phyloP scores from a whole-genome alignment of 805 yeast species.

The Nematodospora valgi region DNA sequence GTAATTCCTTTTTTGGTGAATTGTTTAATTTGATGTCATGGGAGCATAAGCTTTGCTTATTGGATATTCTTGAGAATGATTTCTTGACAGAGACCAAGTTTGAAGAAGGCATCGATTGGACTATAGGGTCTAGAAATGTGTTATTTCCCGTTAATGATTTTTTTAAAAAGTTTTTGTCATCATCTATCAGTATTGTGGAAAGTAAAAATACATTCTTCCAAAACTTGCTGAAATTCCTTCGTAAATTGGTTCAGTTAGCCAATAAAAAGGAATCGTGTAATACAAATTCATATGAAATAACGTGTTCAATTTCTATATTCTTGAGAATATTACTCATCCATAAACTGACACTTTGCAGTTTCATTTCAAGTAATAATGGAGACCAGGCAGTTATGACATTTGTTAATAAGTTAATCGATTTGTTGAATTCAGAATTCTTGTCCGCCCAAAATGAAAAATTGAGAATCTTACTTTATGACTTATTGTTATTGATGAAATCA shows the following conservation, averaged over 20 bases:
- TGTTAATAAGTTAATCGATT: constrained; percentile 42
- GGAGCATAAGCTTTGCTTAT: constrained; percentile 23
- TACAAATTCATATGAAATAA: constrained; percentile 8
- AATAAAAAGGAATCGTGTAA: constrained; percentile 3
- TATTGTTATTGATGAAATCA: constrained; percentile 50
- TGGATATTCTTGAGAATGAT: constrained; percentile 24
- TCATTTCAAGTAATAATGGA: constrained; percentile 38
- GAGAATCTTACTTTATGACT: constrained; percentile 56
- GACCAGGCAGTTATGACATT: constrained; percentile 39
- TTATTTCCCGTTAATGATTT: constrained; percentile 41
- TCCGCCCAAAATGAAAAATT: constrained; percentile 39
- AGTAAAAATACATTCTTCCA: constrained; percentile 20
- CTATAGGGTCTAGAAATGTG: constrained; percentile 17
- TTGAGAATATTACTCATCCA: constrained; percentile 59
- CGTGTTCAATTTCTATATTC: constrained; percentile 42
- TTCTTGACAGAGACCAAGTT: constrained; percentile 21
- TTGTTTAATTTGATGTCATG: constrained; percentile 30
- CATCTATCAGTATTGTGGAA: constrained; percentile 20
- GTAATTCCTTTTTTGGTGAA: constrained; percentile 40
- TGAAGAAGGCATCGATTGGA: constrained; percentile 2
- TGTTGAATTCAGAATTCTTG: constrained; percentile 45
- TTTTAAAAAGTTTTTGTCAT: constrained; percentile 45
- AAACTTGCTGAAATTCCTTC: constrained; percentile 18
- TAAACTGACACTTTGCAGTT: constrained; percentile 45
- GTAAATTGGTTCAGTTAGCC: constrained; percentile 16